These are phyloP conservation scores for Phialophora expanda DNA, from an alignment of 2,329 filamentous ascomycete species.

Conservation along the genomic window DNA sequence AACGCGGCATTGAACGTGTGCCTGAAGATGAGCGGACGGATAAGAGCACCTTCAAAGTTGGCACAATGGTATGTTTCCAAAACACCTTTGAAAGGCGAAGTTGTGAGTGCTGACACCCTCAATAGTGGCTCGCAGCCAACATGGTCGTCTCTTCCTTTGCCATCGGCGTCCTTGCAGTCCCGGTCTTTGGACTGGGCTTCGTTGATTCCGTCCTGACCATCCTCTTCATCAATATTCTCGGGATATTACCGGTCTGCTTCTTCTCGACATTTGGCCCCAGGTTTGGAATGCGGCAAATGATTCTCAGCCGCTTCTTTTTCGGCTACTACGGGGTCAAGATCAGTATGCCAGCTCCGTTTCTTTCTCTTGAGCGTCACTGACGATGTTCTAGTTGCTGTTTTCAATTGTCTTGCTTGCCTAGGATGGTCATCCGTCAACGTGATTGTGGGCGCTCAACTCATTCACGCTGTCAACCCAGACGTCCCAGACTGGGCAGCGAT, in stretches of 20 bases:
- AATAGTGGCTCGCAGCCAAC: slow-evolving; percentile 76
- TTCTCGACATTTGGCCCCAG: slow-evolving; percentile 77
- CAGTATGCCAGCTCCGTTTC: slow-evolving; percentile 71
- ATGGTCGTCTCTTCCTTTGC: slow-evolving; percentile 79
- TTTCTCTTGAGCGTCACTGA: slow-evolving; percentile 51
- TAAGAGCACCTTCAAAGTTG: slow-evolving; percentile 68
- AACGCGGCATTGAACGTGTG: slow-evolving; percentile 76
- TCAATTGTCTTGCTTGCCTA: slow-evolving; percentile 46
- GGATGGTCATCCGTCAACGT: slow-evolving; percentile 79
- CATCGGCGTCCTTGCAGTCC: slow-evolving; percentile 72
- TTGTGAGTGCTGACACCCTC: slow-evolving; percentile 7
- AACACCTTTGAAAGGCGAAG: not conserved
- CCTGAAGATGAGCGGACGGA: slow-evolving; percentile 72
- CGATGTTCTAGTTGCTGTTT: slow-evolving; percentile 49
- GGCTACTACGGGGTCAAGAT: slow-evolving; percentile 73
- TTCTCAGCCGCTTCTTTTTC: slow-evolving; percentile 78
- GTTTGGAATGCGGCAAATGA: slow-evolving; percentile 80
- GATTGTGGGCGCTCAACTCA: slow-evolving; percentile 78
- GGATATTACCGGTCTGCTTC: slow-evolving; percentile 73
- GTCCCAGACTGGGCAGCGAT: slow-evolving; percentile 75
- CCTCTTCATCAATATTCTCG: slow-evolving; percentile 76
- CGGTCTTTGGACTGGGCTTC: slow-evolving; percentile 72
- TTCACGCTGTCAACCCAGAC: slow-evolving; percentile 71
- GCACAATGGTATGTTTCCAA: slow-evolving; percentile 68
- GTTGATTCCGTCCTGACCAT: slow-evolving; percentile 73